Percentiles rank a stretch among this genome's conserved stretches.
phyloP scores from a whole-genome alignment of 116 monocot genomes.

The Papilionanthe hybrid region DNA sequence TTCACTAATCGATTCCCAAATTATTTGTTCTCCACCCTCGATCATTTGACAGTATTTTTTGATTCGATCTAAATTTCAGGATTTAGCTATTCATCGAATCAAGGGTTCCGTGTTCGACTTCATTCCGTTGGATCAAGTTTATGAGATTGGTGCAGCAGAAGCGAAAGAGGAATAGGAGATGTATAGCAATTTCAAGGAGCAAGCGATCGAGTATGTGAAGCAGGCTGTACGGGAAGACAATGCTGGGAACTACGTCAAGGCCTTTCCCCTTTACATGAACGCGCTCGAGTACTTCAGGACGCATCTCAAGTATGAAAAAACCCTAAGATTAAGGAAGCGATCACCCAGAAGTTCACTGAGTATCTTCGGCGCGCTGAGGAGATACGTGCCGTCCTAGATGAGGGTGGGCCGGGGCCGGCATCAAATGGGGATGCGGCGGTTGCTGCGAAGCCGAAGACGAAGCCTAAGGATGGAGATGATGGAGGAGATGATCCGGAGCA shows the following conservation, averaged over 20 bases:
- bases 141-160: not conserved
- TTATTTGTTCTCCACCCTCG: not conserved
- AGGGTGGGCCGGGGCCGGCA: slow-evolving; percentile 61
- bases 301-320: slow-evolving; percentile 97
- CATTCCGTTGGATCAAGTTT: not conserved
- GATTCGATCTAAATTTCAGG: not conserved
- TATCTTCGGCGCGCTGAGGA: slow-evolving; percentile 95
- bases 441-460: slow-evolving; percentile 65
- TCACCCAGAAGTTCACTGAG: slow-evolving; percentile 94
- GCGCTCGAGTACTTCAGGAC: slow-evolving; percentile 90
- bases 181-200: slow-evolving; percentile 96
- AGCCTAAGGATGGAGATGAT: slow-evolving; percentile 58
- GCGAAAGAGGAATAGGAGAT: slow-evolving; percentile 18
- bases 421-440: slow-evolving; percentile 68
- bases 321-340: slow-evolving; percentile 90
- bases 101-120: not conserved
- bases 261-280: slow-evolving; percentile 93
- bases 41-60: not conserved
- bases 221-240: slow-evolving; percentile 88
- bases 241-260: slow-evolving; percentile 89
- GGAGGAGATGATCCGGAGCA: slow-evolving; percentile 59
- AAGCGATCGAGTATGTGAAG: slow-evolving; percentile 94
- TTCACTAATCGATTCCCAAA: not conserved
- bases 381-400: slow-evolving; percentile 78
- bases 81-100: not conserved